These are phyloP conservation scores for Fusarium haematococcum DNA, from an alignment of 2,329 filamentous ascomycete genomes.

Conservation along the genomic window DNA sequence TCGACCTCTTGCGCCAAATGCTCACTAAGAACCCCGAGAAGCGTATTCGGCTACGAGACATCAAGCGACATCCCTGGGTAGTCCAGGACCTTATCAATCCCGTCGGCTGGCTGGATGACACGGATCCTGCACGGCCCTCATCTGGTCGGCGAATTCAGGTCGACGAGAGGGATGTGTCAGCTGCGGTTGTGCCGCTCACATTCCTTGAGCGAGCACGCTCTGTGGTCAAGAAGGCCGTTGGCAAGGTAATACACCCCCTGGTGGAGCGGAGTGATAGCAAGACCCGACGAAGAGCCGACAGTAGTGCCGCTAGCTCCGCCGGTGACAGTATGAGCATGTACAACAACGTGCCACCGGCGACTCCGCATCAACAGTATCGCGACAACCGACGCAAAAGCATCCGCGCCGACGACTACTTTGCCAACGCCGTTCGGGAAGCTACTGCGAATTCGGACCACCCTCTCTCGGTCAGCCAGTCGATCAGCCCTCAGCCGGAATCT, in stretches of 20 bases:
- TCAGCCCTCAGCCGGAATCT: conserved; percentile 40
- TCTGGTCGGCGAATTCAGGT: conserved; percentile 91
- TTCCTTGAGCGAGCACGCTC: conserved; percentile 88
- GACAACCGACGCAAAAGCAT: conserved; percentile 66
- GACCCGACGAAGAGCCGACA: conserved; percentile 67
- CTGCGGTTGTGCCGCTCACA: conserved; percentile 89
- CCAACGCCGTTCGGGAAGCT: conserved; percentile 53
- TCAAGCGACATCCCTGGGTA: conserved; percentile 95
- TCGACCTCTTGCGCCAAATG: conserved; percentile 82
- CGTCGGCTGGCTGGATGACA: conserved; percentile 90
- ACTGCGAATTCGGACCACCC: conserved; percentile 35
- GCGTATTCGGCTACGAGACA: conserved; percentile 89
- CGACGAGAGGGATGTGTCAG: conserved; percentile 88
- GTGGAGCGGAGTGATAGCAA: conserved; percentile 67
- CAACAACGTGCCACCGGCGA: conserved; percentile 61
- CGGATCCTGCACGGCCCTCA: conserved; percentile 82
- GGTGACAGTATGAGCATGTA: conserved; percentile 65
- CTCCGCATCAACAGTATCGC: conserved; percentile 60
- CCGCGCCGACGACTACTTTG: conserved; percentile 67
- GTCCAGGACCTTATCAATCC: conserved; percentile 81
- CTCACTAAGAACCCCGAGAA: conserved; percentile 90
- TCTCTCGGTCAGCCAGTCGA: conserved; percentile 42
- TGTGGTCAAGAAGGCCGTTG: conserved; percentile 76
- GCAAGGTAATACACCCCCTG: conserved; percentile 72
- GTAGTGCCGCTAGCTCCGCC: conserved; percentile 73